Evolutionary conservation across 208 protist species (phyloP), one percentile per base, ranked within the genome.

Genomic region (Trypanosoma melophagium): DNA sequence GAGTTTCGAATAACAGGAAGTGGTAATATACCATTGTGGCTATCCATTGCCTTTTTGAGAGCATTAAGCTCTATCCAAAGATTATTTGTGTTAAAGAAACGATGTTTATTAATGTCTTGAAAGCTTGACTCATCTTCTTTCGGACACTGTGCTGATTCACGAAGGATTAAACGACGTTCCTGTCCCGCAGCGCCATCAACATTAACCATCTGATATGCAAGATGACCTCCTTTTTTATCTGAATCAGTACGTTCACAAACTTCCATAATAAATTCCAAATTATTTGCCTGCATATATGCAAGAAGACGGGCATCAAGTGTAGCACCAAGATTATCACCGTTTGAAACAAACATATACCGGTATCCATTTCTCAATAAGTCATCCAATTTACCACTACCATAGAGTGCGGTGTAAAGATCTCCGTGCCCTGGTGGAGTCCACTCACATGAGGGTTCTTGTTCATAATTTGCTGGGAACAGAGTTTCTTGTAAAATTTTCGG

Each of bases 31-130:
- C 85, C 88, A 25, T 69, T 53, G 57, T 90, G 40, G 42, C 63
- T 21, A 28, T 92, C 77, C 83, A 96, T 90, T 53, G 76, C 66
- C 31, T 60, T 68, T 60, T 96, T 72, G 47, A 99, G 84, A 40
- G 93, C 84, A 12, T 75, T 66, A 21, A 99, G 77, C 57, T 94
- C 80, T 19, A 99, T 70, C 98, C 98, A 99, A 38, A 99, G 69
- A 84, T 99, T 99, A 87, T 99, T 99, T 17, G 98, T 99, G 82
- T 99, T 99, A 83, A 99, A 99, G 79, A 98, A 97, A 50, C 87
- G 86, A 84, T 99, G 97, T 71, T 98, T 98, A 51, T 79, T 73
- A 60, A 99, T 96, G 63, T 97, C 90, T 69, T 98, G 97, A 84
- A 99, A 99, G 42, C 90, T 74, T 79, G 72, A 72, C 95, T 96